Percentiles rank a stretch among this genome's conserved stretches.
phyloP scores from a whole-genome alignment of 139 green algal species.

The Chlorella vulgaris region DNA sequence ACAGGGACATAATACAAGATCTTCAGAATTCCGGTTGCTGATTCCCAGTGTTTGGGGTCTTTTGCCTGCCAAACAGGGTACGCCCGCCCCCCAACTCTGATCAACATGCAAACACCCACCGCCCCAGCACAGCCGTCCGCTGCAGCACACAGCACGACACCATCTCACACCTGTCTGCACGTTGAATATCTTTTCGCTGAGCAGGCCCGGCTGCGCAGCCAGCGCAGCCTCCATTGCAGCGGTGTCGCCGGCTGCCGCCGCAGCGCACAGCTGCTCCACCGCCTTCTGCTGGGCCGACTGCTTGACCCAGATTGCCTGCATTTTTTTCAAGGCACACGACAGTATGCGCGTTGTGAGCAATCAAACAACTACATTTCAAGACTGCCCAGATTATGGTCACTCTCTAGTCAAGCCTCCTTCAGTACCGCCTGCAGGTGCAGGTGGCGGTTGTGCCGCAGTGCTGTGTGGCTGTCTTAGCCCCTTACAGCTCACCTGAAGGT shows the following conservation, averaged over 20 bases:
- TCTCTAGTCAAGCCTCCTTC: too few species aligned
- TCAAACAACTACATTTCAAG: neutral
- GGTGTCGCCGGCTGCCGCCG: neutral
- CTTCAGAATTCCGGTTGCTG: too few species aligned
- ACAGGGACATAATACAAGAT: too few species aligned
- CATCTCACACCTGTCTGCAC: conserved; percentile 1
- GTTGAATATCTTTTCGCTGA: conserved; percentile 23
- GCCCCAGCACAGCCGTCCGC: too few species aligned
- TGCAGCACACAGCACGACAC: neutral
- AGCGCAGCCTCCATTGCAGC: conserved; percentile 2
- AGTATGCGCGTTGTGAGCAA: neutral
- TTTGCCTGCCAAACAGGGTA: too few species aligned
- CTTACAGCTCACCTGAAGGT: neutral
- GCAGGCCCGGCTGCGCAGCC: neutral
- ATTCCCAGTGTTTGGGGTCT: too few species aligned
- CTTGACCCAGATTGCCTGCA: conserved; percentile 25
- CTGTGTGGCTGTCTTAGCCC: neutral
- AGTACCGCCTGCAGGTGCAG: too few species aligned
- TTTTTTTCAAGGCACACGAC: neutral
- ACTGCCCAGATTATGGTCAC: too few species aligned
- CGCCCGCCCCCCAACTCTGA: too few species aligned
- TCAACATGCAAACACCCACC: neutral
- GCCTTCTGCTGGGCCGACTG: conserved; percentile 20
- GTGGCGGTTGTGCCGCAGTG: too few species aligned
- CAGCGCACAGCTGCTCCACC: conserved; percentile 30